phyloP scores from a whole-genome alignment of 2,329 filamentous ascomycete genomes.

The Paraconiothyrium brasiliense region DNA sequence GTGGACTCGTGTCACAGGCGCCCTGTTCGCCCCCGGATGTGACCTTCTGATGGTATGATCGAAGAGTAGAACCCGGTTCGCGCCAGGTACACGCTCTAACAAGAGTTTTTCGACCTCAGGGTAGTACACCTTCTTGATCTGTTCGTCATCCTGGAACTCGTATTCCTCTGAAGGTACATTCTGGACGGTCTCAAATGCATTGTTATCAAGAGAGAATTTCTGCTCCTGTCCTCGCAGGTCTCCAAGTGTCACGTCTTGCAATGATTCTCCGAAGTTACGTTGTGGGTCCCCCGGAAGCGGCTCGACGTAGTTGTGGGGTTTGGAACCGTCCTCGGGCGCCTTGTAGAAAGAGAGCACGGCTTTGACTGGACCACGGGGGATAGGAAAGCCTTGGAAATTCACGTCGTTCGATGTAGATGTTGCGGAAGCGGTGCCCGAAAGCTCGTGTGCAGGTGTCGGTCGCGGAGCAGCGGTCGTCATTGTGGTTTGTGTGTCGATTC shows the following conservation, averaged over 20 bases:
- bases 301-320: constrained; percentile 65
- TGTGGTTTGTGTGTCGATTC: constrained; percentile 41
- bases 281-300: constrained; percentile 66
- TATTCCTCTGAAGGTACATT: constrained; percentile 65
- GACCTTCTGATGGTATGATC: constrained; percentile 87
- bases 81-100: constrained; percentile 71
- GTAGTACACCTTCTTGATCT: constrained; percentile 80
- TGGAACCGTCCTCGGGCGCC: constrained; percentile 37
- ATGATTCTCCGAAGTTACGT: constrained; percentile 68
- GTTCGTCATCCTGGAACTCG: constrained; percentile 73
- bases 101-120: constrained; percentile 81
- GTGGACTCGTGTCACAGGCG: constrained; percentile 77
- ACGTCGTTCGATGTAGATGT: constrained; percentile 39
- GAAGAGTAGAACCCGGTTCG: constrained; percentile 76
- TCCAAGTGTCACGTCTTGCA: constrained; percentile 66
- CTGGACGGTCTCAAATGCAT: constrained; percentile 76
- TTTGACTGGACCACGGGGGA: constrained; percentile 38
- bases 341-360: constrained; percentile 43
- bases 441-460: constrained; percentile 55
- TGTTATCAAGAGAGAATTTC: constrained; percentile 72
- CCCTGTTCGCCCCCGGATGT: constrained; percentile 65
- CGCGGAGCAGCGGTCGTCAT: constrained; percentile 55
- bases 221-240: constrained; percentile 79
- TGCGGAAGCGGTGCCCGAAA: constrained; percentile 37
- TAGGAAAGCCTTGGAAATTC: constrained; percentile 42